A percentile compares a stretch with the other conserved stretches of the same genome.
phyloP scores from a whole-genome alignment of 2,329 filamentous ascomycete genomes.

The Neoarthrinium moseri region DNA sequence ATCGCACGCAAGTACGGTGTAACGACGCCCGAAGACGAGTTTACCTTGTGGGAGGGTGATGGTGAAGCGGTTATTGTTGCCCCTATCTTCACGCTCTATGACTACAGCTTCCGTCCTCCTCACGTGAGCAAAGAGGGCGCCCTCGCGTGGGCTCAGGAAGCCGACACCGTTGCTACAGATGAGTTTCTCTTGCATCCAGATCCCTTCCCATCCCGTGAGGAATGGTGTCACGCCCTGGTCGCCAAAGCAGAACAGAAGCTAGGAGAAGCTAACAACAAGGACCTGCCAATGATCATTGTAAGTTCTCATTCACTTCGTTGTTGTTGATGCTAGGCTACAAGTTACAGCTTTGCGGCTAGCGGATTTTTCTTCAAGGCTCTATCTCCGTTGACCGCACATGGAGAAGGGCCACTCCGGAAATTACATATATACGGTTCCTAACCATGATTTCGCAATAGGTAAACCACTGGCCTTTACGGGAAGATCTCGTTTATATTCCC shows the following conservation, averaged over 20 bases:
- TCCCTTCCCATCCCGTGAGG: constrained; percentile 30
- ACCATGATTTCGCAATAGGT: neutral
- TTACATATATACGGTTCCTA: neutral
- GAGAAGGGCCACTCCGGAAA: too few species aligned
- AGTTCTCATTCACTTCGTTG: neutral
- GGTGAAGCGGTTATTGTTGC: constrained; percentile 43
- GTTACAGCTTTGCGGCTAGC: too few species aligned
- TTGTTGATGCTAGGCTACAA: too few species aligned
- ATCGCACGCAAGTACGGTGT: constrained; percentile 50
- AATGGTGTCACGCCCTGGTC: constrained; percentile 31
- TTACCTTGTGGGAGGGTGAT: constrained; percentile 50
- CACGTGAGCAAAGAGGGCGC: constrained; percentile 46
- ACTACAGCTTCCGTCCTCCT: constrained; percentile 55
- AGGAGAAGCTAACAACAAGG: constrained; percentile 17
- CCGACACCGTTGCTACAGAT: constrained; percentile 33
- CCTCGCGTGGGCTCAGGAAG: constrained; percentile 33
- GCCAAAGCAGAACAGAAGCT: constrained; percentile 25
- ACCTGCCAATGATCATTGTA: constrained; percentile 27
- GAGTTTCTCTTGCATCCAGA: constrained; percentile 35
- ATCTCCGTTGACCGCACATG: too few species aligned
- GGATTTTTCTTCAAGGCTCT: too few species aligned
- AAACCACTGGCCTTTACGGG: constrained; percentile 37
- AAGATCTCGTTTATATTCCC: constrained; percentile 33
- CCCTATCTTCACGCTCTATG: constrained; percentile 59
- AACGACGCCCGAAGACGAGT: constrained; percentile 56